Conservation (phyloP, 345 rosid genomes). For the Hibiscus mutabilis region DNA sequence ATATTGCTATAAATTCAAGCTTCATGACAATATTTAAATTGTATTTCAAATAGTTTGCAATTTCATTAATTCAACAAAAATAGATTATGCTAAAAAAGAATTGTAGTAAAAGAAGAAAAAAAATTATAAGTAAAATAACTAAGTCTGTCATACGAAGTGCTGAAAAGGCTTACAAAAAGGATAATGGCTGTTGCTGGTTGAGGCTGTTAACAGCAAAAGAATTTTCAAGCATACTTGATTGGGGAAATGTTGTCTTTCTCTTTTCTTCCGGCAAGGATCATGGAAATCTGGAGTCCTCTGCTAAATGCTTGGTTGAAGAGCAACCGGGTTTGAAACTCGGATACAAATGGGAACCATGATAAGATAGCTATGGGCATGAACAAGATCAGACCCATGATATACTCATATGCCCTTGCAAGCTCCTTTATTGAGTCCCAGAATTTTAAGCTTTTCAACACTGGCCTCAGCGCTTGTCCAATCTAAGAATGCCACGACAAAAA, state of each 20-base stretch:
- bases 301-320: slow-evolving; percentile 94
- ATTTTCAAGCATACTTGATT: not conserved
- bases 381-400: slow-evolving; percentile 62
- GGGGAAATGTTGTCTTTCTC: slow-evolving; percentile 17
- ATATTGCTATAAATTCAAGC: too few relatives aligned
- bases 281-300: slow-evolving; percentile 87
- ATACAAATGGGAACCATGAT: slow-evolving; percentile 87
- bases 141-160: not conserved
- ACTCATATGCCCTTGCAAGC: slow-evolving; percentile 84
- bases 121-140: not conserved
- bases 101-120: not conserved
- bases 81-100: not conserved
- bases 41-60: not conserved
- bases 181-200: not conserved
- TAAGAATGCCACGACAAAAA: slow-evolving; percentile 5
- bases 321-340: slow-evolving; percentile 77
- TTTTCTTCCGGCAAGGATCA: slow-evolving; percentile 63
- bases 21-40: too few relatives aligned
- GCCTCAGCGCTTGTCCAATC: slow-evolving; percentile 71
- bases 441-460: slow-evolving; percentile 38
- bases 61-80: not conserved
- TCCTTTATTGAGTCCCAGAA: slow-evolving; percentile 84
- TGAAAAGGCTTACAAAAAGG: not conserved
- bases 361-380: slow-evolving; percentile 66
- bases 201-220: not conserved